phyloP scores from a whole-genome alignment of 2,329 filamentous ascomycete species.

The Xenosphaeropsis pyriputrescens region DNA sequence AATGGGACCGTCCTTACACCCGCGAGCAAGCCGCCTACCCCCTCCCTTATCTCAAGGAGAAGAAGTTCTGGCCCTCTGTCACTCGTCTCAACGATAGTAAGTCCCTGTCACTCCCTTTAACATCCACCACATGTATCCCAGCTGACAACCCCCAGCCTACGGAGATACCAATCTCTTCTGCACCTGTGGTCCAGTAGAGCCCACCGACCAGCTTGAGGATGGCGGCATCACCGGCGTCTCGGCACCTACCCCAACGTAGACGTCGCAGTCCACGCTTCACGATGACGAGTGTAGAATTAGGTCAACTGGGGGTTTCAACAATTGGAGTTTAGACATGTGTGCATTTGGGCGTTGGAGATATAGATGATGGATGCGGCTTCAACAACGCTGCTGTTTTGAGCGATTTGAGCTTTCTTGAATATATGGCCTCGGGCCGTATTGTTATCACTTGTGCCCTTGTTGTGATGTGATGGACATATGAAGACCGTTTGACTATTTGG shows the following conservation, averaged over 20 bases:
- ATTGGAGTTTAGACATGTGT: too few species aligned
- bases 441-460: too few species aligned
- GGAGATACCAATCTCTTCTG: constrained; percentile 91
- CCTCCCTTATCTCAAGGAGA: constrained; percentile 67
- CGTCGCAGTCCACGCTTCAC: too few species aligned
- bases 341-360: too few species aligned
- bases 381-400: too few species aligned
- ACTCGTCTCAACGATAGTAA: constrained; percentile 77
- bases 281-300: too few species aligned
- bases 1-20: constrained; percentile 74
- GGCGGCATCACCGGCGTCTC: constrained; percentile 10
- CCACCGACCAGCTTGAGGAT: constrained; percentile 10
- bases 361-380: too few species aligned
- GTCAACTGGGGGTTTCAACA: too few species aligned
- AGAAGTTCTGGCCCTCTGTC: constrained; percentile 95
- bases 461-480: too few species aligned
- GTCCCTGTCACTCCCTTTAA: constrained; percentile 19
- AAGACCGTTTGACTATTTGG: too few species aligned
- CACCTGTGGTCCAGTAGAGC: constrained; percentile 74
- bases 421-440: too few species aligned
- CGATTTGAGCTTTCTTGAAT: too few species aligned
- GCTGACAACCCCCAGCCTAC: constrained; percentile 41
- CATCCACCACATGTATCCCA: constrained; percentile 1
- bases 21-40: constrained; percentile 81
- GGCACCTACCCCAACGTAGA: constrained; percentile 11